phyloP scores from a whole-genome alignment of 768 basidiomycete species.

The Pleurotus tuber-regium region DNA sequence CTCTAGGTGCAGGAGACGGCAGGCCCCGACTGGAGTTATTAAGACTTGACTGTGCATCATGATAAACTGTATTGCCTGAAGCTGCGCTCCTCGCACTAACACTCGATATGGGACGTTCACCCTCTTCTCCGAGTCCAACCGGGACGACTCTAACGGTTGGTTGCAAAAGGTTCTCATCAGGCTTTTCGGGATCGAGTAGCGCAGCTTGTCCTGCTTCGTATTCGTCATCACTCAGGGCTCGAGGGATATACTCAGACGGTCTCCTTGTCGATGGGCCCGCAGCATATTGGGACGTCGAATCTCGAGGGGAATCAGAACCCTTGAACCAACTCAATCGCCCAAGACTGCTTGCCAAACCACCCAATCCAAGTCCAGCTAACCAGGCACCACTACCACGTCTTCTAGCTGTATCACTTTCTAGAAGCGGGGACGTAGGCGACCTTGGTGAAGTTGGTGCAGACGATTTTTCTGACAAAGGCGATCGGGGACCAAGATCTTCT shows the following conservation, averaged over 20 bases:
- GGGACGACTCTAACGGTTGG: constrained; percentile 28
- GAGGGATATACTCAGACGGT: constrained; percentile 19
- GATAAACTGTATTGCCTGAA: constrained; percentile 58
- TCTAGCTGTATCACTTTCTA: not conserved
- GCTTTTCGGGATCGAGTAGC: constrained; percentile 20
- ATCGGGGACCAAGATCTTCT: constrained; percentile 32
- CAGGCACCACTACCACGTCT: constrained; percentile 14
- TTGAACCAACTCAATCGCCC: constrained; percentile 63
- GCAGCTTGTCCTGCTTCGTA: constrained; percentile 42
- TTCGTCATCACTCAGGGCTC: constrained; percentile 36
- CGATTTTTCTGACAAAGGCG: constrained; percentile 20
- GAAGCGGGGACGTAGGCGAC: constrained; percentile 13
- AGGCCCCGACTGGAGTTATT: constrained; percentile 6
- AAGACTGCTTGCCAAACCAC: constrained; percentile 30
- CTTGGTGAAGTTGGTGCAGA: constrained; percentile 18
- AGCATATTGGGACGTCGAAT: constrained; percentile 16
- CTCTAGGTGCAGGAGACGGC: constrained; percentile 24
- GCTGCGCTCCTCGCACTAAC: constrained; percentile 52
- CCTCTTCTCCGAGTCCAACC: constrained; percentile 36
- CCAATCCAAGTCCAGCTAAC: constrained; percentile 41
- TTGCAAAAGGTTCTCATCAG: constrained; percentile 19
- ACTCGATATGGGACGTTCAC: constrained; percentile 54
- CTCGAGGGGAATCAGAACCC: constrained; percentile 24
- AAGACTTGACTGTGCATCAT: constrained; percentile 42
- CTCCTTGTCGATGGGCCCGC: constrained; percentile 15